Base-by-base conservation (phyloP, 805 yeast species). In the Lipomyces sp. region DNA sequence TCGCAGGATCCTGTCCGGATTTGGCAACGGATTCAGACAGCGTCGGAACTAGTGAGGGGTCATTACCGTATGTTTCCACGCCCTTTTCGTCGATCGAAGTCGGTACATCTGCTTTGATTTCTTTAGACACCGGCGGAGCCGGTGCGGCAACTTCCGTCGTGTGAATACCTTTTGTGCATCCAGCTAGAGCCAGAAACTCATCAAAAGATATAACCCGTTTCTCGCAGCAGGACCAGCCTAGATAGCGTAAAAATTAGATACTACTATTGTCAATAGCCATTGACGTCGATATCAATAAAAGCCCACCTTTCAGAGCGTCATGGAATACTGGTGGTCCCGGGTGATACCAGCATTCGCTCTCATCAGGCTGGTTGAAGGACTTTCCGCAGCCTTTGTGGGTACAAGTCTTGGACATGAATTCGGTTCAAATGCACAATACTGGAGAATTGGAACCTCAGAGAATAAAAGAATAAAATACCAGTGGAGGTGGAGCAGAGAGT, bases 141-240 rank as follows among this genome's bases (percentile, higher is more conserved):
- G 67, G 65, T 4, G 62, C 68, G 11, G 39, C 60, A 15, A 69
- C 71, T 57, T 71, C 74, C 18, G 69, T 62, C 15, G 70, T 59
- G 61, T 72, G 74, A 6, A 65, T 33, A n/a, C 71, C 73, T 29
- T 62, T 63, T 13, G 72, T 62, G 60, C 74, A 72, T 34, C 74
- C 74, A 2, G 74, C 73, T 39, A 72, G 65, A 2, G 65, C 58
- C 59, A 72, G 57, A 50, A 72, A 72, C 51, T 72, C 74, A 35
- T 72, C 74, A 39, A 72, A 72, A 3, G 74, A 72, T 29, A 66
- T 61, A 6, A 72, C 74, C 15, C 73, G 60, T 55, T 71, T 70
- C 34, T 66, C 63, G 60, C 74, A 72, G 65, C 74, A 72, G 29
- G 69, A 63, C 74, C 74, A 72, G n/a, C 73, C 73, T 70, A 24